Evolutionary conservation across 768 basidiomycete species (phyloP).

Genomic region (Boletellus sp.): DNA sequence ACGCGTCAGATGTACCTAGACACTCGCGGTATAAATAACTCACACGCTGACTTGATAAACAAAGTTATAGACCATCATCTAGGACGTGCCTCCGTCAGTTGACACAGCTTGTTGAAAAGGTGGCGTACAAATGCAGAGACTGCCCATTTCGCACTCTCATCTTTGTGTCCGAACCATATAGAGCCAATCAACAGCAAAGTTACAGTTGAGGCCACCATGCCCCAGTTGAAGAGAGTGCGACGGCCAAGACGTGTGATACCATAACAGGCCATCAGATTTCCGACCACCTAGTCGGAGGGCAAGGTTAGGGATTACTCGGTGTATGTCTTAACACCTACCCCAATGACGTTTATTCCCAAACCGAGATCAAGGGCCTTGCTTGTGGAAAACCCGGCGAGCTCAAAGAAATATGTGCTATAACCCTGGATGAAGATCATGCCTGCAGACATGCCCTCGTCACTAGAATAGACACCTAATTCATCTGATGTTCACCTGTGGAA

Average conservation of each 20-base stretch:
- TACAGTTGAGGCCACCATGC: constrained; percentile 19
- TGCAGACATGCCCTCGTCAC: neutral
- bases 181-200: constrained; percentile 27
- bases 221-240: constrained; percentile 29
- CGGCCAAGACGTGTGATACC: constrained; percentile 21
- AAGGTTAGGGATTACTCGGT: neutral
- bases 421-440: constrained; percentile 27
- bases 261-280: constrained; percentile 27
- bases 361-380: constrained; percentile 32
- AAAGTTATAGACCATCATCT: constrained; percentile 32
- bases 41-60: constrained; percentile 28
- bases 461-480: neutral
- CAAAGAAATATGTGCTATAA: too few species aligned
- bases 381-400: constrained; percentile 28
- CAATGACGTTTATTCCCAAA: constrained; percentile 24
- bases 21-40: neutral
- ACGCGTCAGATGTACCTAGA: neutral
- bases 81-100: neutral
- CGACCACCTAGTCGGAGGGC: constrained; percentile 15
- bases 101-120: too few species aligned
- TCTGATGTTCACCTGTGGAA: constrained; percentile 12
- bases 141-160: constrained; percentile 18
- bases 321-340: constrained; percentile 6
- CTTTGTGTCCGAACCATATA: constrained; percentile 18
- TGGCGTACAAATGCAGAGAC: constrained; percentile 21